Conservation (phyloP, 1,139 yeast species). For the Pichia sp. region DNA sequence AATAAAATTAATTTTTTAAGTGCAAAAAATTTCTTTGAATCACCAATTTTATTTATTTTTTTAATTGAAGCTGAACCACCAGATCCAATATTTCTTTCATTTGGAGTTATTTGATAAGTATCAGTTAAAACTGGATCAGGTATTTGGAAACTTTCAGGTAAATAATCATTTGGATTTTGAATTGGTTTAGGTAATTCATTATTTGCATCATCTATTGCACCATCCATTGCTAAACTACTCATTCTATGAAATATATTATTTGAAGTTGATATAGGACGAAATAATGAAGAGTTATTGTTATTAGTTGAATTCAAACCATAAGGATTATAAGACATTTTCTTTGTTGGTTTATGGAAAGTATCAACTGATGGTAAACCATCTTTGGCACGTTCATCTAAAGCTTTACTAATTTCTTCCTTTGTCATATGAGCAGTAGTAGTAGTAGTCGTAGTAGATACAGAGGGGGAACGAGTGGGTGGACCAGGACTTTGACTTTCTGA, state of each 20-base stretch:
- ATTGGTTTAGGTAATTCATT: slow-evolving; percentile 57
- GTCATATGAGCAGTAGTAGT: slow-evolving; percentile 4
- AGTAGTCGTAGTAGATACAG: background rate
- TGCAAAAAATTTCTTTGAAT: slow-evolving; percentile 37
- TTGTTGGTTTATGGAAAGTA: slow-evolving; percentile 16
- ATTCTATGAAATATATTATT: background rate
- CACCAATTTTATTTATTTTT: slow-evolving; percentile 21
- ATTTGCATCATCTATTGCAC: slow-evolving; percentile 32
- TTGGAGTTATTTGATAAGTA: slow-evolving; percentile 48
- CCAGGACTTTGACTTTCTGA: background rate
- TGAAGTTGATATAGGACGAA: background rate
- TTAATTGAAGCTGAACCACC: slow-evolving; percentile 68
- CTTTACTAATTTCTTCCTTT: slow-evolving; percentile 11
- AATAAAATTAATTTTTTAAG: slow-evolving; percentile 60
- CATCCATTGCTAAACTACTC: slow-evolving; percentile 9
- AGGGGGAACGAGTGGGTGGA: background rate
- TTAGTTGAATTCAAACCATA: slow-evolving; percentile 23
- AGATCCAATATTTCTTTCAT: slow-evolving; percentile 46
- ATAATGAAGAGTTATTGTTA: background rate
- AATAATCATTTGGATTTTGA: slow-evolving; percentile 56
- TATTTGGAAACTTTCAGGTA: slow-evolving; percentile 51
- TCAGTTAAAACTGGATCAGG: slow-evolving; percentile 47
- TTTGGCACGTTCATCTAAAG: slow-evolving; percentile 12
- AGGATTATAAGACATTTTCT: slow-evolving; percentile 27
- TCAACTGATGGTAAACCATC: slow-evolving; percentile 26